Conservation (phyloP, 768 basidiomycete species). For the Russula brevipes region DNA sequence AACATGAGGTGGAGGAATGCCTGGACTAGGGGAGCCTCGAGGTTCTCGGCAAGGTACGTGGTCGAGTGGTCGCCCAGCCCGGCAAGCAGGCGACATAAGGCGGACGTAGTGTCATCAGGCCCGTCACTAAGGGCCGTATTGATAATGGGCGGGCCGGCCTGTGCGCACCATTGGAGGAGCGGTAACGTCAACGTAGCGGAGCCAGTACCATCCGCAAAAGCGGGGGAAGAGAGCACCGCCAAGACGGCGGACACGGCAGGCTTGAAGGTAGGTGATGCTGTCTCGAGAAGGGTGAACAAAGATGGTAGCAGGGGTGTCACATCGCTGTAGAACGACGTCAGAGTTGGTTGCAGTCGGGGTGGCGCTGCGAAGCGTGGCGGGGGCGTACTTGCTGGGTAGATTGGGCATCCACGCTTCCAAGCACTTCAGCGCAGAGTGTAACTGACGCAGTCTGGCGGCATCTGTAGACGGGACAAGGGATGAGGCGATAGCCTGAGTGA, state of each 20-base stretch:
- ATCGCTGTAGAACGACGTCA: slow-evolving; percentile 41
- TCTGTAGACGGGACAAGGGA: slow-evolving; percentile 45
- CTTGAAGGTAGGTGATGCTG: slow-evolving; percentile 30
- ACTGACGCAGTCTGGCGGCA: slow-evolving; percentile 39
- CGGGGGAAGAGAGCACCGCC: slow-evolving; percentile 64
- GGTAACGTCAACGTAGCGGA: slow-evolving; percentile 76
- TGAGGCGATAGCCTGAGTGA: slow-evolving; percentile 59
- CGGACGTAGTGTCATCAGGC: slow-evolving; percentile 56
- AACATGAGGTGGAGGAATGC: slow-evolving; percentile 66
- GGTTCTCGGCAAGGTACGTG: slow-evolving; percentile 63
- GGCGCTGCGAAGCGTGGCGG: not conserved
- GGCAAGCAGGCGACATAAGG: slow-evolving; percentile 73
- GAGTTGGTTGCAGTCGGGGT: not conserved
- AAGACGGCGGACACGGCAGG: slow-evolving; percentile 53
- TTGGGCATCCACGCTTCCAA: slow-evolving; percentile 78
- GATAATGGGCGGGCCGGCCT: slow-evolving; percentile 47
- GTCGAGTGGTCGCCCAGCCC: slow-evolving; percentile 86
- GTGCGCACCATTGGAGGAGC: slow-evolving; percentile 71
- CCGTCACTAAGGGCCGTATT: slow-evolving; percentile 28
- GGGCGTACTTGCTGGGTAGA: slow-evolving; percentile 58
- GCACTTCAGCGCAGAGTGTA: slow-evolving; percentile 70
- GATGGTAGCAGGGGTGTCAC: slow-evolving; percentile 63
- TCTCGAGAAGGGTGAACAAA: slow-evolving; percentile 46
- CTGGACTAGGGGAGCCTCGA: slow-evolving; percentile 55
- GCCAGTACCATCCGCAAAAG: slow-evolving; percentile 65